A percentile compares a stretch with the other conserved stretches of the same genome.
These are phyloP conservation scores for Colletotrichum liaoningense DNA, from an alignment of 2,329 filamentous ascomycete genomes.

Conservation along the genomic window DNA sequence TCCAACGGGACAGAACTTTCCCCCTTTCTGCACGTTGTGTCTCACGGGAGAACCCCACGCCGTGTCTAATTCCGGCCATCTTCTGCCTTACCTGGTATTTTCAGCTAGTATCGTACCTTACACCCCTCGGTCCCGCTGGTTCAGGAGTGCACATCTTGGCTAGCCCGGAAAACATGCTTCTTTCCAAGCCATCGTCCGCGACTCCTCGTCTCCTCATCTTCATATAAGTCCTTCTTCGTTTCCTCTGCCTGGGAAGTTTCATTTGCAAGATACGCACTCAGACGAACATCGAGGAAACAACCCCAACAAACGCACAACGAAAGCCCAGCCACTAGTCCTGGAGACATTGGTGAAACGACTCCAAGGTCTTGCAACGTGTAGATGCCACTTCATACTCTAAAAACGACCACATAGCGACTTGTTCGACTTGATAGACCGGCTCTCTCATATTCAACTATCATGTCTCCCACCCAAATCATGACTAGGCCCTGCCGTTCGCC, in stretches of 20 bases:
- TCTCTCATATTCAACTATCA: neutral
- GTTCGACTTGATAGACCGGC: neutral
- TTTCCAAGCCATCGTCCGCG: neutral
- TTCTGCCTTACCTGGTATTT: neutral
- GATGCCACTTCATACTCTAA: conserved; percentile 1
- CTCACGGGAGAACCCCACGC: conserved; percentile 5
- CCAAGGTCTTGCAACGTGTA: neutral
- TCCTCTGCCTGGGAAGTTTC: neutral
- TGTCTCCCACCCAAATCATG: conserved; percentile 32
- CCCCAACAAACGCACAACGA: neutral
- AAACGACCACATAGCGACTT: neutral
- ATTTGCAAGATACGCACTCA: neutral
- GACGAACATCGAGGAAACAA: neutral
- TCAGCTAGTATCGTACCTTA: neutral
- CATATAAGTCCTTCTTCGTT: conserved; percentile 17
- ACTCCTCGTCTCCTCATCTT: neutral
- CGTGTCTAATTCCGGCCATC: conserved; percentile 22
- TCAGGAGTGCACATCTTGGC: conserved; percentile 4
- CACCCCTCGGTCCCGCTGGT: neutral
- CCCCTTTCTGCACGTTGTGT: conserved; percentile 15
- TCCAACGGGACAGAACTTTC: conserved; percentile 22
- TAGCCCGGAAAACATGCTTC: conserved; percentile 10
- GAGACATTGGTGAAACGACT: neutral
- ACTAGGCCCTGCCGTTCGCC: conserved; percentile 11
- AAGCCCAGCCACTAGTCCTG: neutral